Percentiles rank a stretch among this genome's conserved stretches.
phyloP scores from a whole-genome alignment of 1,139 yeast species.

The Diutina sp. region DNA sequence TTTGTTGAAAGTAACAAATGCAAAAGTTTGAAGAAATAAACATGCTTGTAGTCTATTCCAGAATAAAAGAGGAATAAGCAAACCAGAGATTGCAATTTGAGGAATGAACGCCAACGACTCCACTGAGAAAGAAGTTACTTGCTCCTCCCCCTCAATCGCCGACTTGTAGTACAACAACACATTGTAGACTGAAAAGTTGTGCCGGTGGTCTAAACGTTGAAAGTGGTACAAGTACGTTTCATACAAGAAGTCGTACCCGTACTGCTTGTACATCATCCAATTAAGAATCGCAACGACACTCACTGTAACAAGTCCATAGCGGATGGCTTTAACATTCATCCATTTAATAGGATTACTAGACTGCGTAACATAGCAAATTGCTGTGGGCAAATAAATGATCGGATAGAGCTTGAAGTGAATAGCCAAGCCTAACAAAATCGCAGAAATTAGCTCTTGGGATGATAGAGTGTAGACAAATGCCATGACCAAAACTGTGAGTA shows the following conservation, averaged over 20 bases:
- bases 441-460: slow-evolving; percentile 30
- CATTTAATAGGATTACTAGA: slow-evolving; percentile 14
- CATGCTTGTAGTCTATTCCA: slow-evolving; percentile 46
- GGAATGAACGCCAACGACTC: slow-evolving; percentile 69
- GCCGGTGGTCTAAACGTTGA: slow-evolving; percentile 80
- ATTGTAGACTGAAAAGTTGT: slow-evolving; percentile 85
- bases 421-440: slow-evolving; percentile 59
- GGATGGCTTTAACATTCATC: slow-evolving; percentile 32
- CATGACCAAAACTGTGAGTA: slow-evolving; percentile 69
- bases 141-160: slow-evolving; percentile 10
- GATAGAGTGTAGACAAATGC: slow-evolving; percentile 36
- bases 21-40: slow-evolving; percentile 77
- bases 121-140: slow-evolving; percentile 3
- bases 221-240: slow-evolving; percentile 80
- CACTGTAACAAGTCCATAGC: slow-evolving; percentile 26
- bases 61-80: slow-evolving; percentile 45
- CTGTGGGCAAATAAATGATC: slow-evolving; percentile 60
- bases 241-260: slow-evolving; percentile 66
- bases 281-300: slow-evolving; percentile 35
- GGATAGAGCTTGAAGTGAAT: slow-evolving; percentile 92
- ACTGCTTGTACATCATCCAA: slow-evolving; percentile 45
- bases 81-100: slow-evolving; percentile 49
- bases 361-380: slow-evolving; percentile 18
- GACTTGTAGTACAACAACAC: slow-evolving; percentile 59
- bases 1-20: slow-evolving; percentile 84